Evolutionary conservation across 169 alveolate genomes (phyloP).

Genomic region (Babesia caballi): DNA sequence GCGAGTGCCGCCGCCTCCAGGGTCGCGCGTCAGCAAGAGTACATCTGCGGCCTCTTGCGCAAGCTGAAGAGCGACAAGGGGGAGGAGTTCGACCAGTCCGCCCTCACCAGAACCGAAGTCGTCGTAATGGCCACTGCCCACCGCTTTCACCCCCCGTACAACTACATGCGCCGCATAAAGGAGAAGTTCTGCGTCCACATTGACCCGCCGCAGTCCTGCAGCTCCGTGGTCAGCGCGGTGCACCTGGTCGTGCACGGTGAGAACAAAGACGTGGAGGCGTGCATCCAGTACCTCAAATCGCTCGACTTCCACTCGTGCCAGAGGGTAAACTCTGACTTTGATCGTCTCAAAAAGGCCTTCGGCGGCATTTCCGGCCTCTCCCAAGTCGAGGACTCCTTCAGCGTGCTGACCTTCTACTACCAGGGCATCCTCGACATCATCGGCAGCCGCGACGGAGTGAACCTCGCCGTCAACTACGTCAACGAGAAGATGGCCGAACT

Average conservation of each 20-base stretch:
- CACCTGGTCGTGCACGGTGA: constrained; percentile 20
- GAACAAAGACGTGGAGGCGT: constrained; percentile 1
- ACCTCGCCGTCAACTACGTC: constrained; percentile 26
- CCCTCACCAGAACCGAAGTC: constrained; percentile 18
- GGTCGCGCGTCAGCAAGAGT: constrained; percentile 9
- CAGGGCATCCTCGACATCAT: constrained; percentile 45
- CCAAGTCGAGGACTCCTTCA: constrained; percentile 33
- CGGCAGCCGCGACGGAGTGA: constrained; percentile 50
- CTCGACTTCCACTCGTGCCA: constrained; percentile 12
- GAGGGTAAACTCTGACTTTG: background rate
- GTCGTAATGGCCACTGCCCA: constrained; percentile 31
- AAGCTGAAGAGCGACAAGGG: constrained; percentile 42
- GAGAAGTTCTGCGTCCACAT: constrained; percentile 40
- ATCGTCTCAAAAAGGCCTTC: constrained; percentile 12
- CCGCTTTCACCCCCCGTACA: constrained; percentile 55
- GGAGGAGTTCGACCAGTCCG: constrained; percentile 14
- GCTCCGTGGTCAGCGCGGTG: constrained; percentile 6
- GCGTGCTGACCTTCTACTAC: constrained; percentile 40
- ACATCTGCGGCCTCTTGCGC: constrained; percentile 25
- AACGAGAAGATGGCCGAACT: constrained; percentile 2
- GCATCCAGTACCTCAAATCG: constrained; percentile 6
- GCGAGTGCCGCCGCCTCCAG: background rate
- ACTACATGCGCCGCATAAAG: constrained; percentile 36
- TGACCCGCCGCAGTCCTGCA: background rate
- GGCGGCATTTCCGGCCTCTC: constrained; percentile 29